A percentile compares a stretch with the other conserved stretches of the same genome.
Conservation (phyloP, 2,329 filamentous ascomycete species). For the Fusarium clavum region DNA sequence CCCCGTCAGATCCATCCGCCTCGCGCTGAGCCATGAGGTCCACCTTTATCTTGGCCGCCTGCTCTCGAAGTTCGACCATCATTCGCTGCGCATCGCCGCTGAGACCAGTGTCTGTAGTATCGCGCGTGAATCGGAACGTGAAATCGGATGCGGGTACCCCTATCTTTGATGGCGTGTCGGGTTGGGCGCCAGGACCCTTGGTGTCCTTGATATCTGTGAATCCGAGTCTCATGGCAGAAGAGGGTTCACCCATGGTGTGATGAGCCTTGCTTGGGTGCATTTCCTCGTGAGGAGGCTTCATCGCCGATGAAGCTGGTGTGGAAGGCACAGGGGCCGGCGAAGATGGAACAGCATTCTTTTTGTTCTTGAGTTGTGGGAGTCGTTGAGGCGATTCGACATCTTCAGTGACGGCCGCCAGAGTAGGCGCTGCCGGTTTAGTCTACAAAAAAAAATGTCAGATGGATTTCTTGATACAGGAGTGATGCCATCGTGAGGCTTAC, state of each 20-base stretch:
- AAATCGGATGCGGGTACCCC: constrained; percentile 68
- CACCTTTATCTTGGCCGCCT: constrained; percentile 77
- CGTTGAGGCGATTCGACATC: constrained; percentile 53
- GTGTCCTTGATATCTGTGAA: constrained; percentile 77
- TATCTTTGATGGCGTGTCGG: constrained; percentile 74
- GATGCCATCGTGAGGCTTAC: constrained; percentile 46
- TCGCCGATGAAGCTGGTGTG: constrained; percentile 74
- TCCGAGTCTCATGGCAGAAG: constrained; percentile 83
- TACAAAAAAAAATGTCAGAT: constrained; percentile 35
- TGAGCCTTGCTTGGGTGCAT: constrained; percentile 93
- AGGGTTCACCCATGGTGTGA: constrained; percentile 78
- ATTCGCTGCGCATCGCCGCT: constrained; percentile 71
- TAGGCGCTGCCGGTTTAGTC: constrained; percentile 49
- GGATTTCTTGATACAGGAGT: constrained; percentile 10
- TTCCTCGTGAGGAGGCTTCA: constrained; percentile 79
- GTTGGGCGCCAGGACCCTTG: constrained; percentile 53
- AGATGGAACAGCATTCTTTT: constrained; percentile 50
- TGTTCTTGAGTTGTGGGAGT: constrained; percentile 44
- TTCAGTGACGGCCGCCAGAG: constrained; percentile 59
- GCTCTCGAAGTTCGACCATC: constrained; percentile 76
- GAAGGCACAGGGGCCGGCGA: constrained; percentile 53
- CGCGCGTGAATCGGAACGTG: constrained; percentile 74
- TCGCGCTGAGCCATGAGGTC: constrained; percentile 73
- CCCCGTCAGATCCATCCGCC: constrained; percentile 60
- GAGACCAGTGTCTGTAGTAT: constrained; percentile 62